Conservation (phyloP, 2,329 filamentous ascomycete genomes). For the Nemania abortiva region DNA sequence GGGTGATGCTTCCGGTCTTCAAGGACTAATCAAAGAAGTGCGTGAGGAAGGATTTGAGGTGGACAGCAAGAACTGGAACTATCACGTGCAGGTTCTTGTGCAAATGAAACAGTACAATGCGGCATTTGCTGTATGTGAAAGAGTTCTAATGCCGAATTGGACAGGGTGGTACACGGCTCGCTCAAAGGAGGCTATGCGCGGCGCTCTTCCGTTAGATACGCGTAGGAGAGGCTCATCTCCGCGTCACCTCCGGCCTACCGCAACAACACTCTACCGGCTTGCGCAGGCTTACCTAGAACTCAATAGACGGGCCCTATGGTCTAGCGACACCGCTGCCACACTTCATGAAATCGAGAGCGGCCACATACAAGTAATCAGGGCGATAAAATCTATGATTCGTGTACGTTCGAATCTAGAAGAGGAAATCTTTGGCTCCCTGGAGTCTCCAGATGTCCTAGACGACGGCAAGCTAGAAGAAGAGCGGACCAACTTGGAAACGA, state of each 20-base stretch:
- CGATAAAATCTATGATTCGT: constrained; percentile 50
- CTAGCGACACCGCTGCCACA: constrained; percentile 57
- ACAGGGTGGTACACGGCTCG: constrained; percentile 72
- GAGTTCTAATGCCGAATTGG: constrained; percentile 82
- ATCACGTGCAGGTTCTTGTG: constrained; percentile 76
- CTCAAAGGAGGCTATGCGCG: constrained; percentile 43
- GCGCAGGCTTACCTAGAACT: constrained; percentile 64
- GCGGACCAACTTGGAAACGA: neutral
- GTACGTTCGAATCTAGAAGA: constrained; percentile 46
- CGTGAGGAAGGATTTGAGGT: constrained; percentile 76
- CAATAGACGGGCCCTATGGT: constrained; percentile 63
- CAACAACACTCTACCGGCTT: constrained; percentile 62
- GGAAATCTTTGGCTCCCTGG: constrained; percentile 43
- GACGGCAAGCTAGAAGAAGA: constrained; percentile 8
- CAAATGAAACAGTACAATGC: constrained; percentile 68
- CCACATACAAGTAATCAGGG: constrained; percentile 51
- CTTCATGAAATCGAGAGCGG: constrained; percentile 55
- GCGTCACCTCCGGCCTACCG: constrained; percentile 55
- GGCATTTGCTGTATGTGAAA: constrained; percentile 82
- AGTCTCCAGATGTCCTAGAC: constrained; percentile 33
- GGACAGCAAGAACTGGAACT: constrained; percentile 84
- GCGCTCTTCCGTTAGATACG: constrained; percentile 53
- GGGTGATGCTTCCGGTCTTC: constrained; percentile 61
- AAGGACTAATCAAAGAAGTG: constrained; percentile 66
- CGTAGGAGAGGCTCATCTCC: constrained; percentile 56